These are phyloP conservation scores for Athelia sp. DNA, from an alignment of 1,284 basidiomycete genomes.

Conservation along the genomic window DNA sequence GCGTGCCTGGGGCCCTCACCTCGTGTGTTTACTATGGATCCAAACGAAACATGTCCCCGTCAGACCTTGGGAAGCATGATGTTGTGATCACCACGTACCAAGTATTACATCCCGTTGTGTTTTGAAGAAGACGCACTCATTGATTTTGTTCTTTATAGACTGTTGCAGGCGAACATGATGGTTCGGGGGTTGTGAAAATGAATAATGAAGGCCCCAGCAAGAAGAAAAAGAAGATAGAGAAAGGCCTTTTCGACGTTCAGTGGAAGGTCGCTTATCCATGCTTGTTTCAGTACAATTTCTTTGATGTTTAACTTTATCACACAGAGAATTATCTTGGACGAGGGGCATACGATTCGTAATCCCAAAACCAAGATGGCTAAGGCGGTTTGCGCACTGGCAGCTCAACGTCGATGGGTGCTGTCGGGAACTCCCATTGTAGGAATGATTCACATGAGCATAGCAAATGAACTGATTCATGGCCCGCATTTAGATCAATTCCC, in stretches of 20 bases:
- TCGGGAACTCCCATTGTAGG: conserved; percentile 85
- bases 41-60: conserved; percentile 53
- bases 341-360: conserved; percentile 85
- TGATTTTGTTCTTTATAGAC: conserved; percentile 30
- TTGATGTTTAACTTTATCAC: conserved; percentile 1
- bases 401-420: conserved; percentile 77
- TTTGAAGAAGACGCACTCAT: not conserved
- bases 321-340: conserved; percentile 79
- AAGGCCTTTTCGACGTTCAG: conserved; percentile 57
- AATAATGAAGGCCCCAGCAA: conserved; percentile 27
- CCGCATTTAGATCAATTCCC: conserved; percentile 71
- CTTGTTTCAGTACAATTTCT: not conserved
- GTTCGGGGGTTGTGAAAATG: conserved; percentile 22
- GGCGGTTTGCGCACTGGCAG: conserved; percentile 62
- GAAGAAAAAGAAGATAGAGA: conserved; percentile 56
- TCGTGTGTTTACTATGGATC: conserved; percentile 70
- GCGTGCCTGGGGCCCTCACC: conserved; percentile 49
- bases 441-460: not conserved
- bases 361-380: conserved; percentile 79
- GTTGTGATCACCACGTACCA: conserved; percentile 91
- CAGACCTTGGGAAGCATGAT: conserved; percentile 65
- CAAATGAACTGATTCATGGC: not conserved
- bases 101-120: not conserved
- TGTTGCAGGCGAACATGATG: conserved; percentile 43
- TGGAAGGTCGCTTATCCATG: conserved; percentile 63